Base-by-base conservation (phyloP, 148 eudicot genomes). In the Diospyros kaki region DNA sequence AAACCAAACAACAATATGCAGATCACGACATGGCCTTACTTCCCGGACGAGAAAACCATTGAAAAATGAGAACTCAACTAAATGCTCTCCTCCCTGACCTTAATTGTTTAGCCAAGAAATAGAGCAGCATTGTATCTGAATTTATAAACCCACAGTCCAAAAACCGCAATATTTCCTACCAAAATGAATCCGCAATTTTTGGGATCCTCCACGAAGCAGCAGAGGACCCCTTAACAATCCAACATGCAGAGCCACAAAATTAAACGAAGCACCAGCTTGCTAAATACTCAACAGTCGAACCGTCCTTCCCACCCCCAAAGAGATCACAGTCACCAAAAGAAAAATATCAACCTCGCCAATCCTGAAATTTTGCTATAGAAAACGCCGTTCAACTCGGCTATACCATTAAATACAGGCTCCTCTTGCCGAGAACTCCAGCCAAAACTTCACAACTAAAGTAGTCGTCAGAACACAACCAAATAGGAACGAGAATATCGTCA, bases 171-270 rank as follows among this genome's bases (percentile, higher is more conserved):
- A 76, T 64, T 28, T 28, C 28, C 28, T 28, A 28, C 28, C 28
- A 28, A 28, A 28, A 28, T 0, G 0, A 28, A 28, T 18, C 80
- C 2, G 41, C 41, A 15, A 64, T n/a, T 50, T 58, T 55, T 13
- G 81, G 84, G 84, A 82, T 82, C 82, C 84, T 71, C 84, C 81
- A 78, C 84, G 46, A 64, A 72, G 51, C 54, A 70, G 84, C 59
- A 78, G 84, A 82, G 84, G 81, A 82, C 76, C 82, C 84, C 84
- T 70, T 46, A 74, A 6, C 72, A 64, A 55, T 64, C 52, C 39
- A 48, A 60, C 81, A 82, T 82, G 76, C 81, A 60, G 54, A 76
- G 39, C 53, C 77, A 54, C 46, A 44, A 51, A 69, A 48, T 51
- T 14, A n/a, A 76, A 64, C 51, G 45, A 73, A 75, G 28, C 58